These are phyloP conservation scores for Populus alba DNA, from an alignment of 345 rosid species.

Conservation along the genomic window DNA sequence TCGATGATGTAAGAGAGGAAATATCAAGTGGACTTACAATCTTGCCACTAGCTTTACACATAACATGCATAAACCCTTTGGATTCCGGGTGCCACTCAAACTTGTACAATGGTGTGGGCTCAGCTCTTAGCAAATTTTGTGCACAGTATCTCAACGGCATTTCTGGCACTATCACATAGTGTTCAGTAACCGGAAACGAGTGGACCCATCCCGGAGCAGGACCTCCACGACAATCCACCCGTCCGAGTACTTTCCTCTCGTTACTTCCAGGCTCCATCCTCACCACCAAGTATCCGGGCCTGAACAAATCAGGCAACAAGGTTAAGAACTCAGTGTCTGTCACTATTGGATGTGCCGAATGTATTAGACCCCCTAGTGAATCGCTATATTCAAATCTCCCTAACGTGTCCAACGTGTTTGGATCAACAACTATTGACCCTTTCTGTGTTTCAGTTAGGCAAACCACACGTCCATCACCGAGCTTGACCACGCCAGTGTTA, in stretches of 20 bases:
- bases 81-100: slow-evolving; percentile 86
- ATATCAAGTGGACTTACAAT: slow-evolving; percentile 46
- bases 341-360: slow-evolving; percentile 89
- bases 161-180: slow-evolving; percentile 79
- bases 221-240: slow-evolving; percentile 73
- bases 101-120: slow-evolving; percentile 90
- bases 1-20: background rate
- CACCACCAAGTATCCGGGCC: slow-evolving; percentile 75
- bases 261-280: slow-evolving; percentile 74
- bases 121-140: slow-evolving; percentile 70
- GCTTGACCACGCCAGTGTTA: slow-evolving; percentile 77
- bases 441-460: slow-evolving; percentile 93
- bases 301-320: slow-evolving; percentile 70
- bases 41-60: slow-evolving; percentile 86
- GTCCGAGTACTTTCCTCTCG: slow-evolving; percentile 78
- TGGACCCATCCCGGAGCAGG: slow-evolving; percentile 97
- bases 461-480: slow-evolving; percentile 86
- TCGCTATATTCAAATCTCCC: slow-evolving; percentile 78
- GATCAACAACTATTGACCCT: slow-evolving; percentile 75
- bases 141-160: slow-evolving; percentile 90
- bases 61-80: slow-evolving; percentile 68
- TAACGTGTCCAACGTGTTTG: slow-evolving; percentile 57
- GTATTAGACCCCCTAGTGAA: slow-evolving; percentile 64
- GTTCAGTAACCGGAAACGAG: slow-evolving; percentile 86
- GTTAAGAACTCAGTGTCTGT: slow-evolving; percentile 75